Evolutionary conservation across 179 eudicot species (phyloP).

Genomic region (Heliamphora pulchella): DNA sequence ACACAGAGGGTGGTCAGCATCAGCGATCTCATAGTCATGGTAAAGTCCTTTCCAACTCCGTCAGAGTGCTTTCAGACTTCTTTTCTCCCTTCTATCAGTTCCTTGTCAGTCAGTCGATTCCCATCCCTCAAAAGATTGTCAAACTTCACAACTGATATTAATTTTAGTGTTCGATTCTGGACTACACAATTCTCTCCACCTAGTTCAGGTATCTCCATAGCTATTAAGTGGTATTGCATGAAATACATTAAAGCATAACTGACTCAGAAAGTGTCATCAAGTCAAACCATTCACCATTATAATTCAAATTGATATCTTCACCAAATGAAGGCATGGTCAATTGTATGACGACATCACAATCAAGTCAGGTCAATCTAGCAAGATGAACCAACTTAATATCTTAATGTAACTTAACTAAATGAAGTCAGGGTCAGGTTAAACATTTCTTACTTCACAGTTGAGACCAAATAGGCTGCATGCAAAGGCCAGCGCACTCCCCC

Average conservation of each 20-base stretch:
- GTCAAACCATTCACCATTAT: neutral
- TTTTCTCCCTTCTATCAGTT: too few species aligned
- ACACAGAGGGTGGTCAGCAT: too few species aligned
- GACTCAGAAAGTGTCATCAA: neutral
- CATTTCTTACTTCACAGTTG: constrained; percentile 69
- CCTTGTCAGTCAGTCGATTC: too few species aligned
- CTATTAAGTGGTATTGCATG: neutral
- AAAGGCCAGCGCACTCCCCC: constrained; percentile 95
- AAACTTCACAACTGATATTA: too few species aligned
- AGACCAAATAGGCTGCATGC: constrained; percentile 85
- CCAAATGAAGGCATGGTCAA: neutral
- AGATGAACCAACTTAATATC: neutral
- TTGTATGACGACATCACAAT: neutral
- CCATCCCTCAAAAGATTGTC: too few species aligned
- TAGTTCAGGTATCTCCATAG: neutral
- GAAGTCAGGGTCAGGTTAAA: neutral
- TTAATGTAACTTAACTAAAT: constrained; percentile 10
- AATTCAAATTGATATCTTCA: neutral
- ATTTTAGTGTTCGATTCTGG: too few species aligned
- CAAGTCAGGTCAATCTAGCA: neutral
- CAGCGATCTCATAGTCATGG: too few species aligned
- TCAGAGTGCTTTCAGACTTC: too few species aligned
- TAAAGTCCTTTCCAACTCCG: too few species aligned
- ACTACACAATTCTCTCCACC: neutral
- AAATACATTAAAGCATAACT: constrained; percentile 5